Base-by-base conservation (phyloP, 2,329 filamentous ascomycete genomes). In the Cladosporium sp. region DNA sequence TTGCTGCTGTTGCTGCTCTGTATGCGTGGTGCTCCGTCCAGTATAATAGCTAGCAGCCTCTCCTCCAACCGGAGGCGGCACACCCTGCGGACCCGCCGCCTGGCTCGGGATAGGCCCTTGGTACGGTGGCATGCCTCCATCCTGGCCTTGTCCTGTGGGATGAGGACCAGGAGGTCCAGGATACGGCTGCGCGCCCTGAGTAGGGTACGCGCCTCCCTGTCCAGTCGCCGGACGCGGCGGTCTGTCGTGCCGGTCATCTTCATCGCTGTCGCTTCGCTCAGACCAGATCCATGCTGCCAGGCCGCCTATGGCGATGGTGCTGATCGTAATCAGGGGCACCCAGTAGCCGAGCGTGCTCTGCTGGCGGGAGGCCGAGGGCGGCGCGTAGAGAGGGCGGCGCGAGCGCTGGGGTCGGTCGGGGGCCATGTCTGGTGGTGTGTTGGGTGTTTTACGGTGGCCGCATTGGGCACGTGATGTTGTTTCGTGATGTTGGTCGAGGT, bases 251-350 rank as follows among this genome's bases (percentile, higher is more conserved):
- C 82, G 80, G 62, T 88, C 85, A 65, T 86, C 84, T 30, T 93
- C 89, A 62, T 92, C 89, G 66, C 89, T 86, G 70, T 91, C 89
- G 74, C 85, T 87, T 73, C 92, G 89, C 80, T 96, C 93, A 77
- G 91, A 96, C 93, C 93, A 97, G 67, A 93, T 88, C 94, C 94
- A 98, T 65, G 92, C 92, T 61, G 89, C 93, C 57, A 96, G 81
- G 36, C 93, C 93, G 64, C 91, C 89, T 25, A 93, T 92, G 67
- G 94, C 94, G 71, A 96, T 88, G 56, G 92, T 93, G 66, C 96
- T 88, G 58, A 93, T 97, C 69, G 97, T 80, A 70, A 89, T 89
- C 65, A 98, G 85, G 68, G 94, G 94, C 67, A 97, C 87, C 92
- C 93, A 97, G 80, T 96, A 94, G 74, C 89, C 86, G 80, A 91